Conservation (phyloP, 768 basidiomycete genomes). For the Mycena pura region DNA sequence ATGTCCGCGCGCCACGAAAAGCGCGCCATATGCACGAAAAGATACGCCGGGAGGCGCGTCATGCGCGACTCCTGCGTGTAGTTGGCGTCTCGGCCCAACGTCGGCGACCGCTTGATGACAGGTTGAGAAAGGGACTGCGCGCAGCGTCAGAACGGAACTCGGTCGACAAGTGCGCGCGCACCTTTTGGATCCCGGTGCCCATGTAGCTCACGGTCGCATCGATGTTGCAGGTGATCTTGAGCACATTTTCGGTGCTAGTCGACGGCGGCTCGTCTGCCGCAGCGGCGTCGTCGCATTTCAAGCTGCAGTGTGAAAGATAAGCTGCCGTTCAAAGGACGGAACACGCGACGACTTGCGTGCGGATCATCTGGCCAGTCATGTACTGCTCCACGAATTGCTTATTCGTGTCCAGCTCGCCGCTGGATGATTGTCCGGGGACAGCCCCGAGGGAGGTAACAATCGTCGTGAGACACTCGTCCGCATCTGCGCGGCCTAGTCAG, state of each 20-base stretch:
- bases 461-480: conserved; percentile 88
- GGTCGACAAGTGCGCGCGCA: no score
- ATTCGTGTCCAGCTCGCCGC: conserved; percentile 35
- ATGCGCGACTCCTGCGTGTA: conserved; percentile 86
- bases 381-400: conserved; percentile 81
- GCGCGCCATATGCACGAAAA: conserved; percentile 94
- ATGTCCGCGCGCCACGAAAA: conserved; percentile 96
- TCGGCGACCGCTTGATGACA: conserved; percentile 83
- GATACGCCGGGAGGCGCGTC: conserved; percentile 82
- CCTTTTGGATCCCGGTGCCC: conserved; percentile 83
- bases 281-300: conserved; percentile 78
- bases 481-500: conserved; percentile 57
- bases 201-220: conserved; percentile 86
- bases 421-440: conserved; percentile 54
- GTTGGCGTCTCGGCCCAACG: conserved; percentile 78
- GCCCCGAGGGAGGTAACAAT: conserved; percentile 76
- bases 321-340: not conserved
- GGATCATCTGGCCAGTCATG: conserved; percentile 78
- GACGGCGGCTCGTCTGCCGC: conserved; percentile 73
- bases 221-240: conserved; percentile 95
- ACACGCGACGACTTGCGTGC: conserved; percentile 55
- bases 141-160: conserved; percentile 21
- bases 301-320: conserved; percentile 46
- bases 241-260: conserved; percentile 69
- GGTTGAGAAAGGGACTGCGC: conserved; percentile 83